Evolutionary conservation across 2,329 filamentous ascomycete species (phyloP).

Genomic region (Diaporthe destruens): DNA sequence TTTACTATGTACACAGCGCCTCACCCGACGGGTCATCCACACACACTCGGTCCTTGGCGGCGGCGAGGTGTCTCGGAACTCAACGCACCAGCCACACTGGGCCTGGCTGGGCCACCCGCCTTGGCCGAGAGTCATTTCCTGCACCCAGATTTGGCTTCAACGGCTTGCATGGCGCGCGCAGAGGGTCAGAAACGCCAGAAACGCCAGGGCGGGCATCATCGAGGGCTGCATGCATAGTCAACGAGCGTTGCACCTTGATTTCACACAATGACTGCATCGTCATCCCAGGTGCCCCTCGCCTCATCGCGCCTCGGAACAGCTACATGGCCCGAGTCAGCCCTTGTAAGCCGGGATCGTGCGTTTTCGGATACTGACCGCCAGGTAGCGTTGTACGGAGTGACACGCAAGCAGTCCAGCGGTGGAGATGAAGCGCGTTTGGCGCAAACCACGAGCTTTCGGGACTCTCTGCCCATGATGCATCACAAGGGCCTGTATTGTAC

Average conservation of each 20-base stretch:
- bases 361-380: constrained; percentile 29
- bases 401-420: background rate
- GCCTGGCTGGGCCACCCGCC: constrained; percentile 23
- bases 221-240: background rate
- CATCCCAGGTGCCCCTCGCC: constrained; percentile 4
- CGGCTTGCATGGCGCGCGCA: constrained; percentile 12
- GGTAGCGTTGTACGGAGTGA: background rate
- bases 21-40: constrained; percentile 13
- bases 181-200: background rate
- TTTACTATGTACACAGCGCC: background rate
- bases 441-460: background rate
- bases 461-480: background rate
- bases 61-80: constrained; percentile 22
- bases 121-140: background rate
- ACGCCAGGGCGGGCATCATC: background rate
- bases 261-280: constrained; percentile 2
- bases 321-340: constrained; percentile 12
- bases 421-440: constrained; percentile 35
- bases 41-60: constrained; percentile 18
- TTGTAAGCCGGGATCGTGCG: constrained; percentile 22
- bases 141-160: constrained; percentile 17
- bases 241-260: constrained; percentile 24
- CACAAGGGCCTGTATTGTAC: background rate
- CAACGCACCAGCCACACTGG: constrained; percentile 30
- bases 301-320: constrained; percentile 20